A percentile compares a stretch with the other conserved stretches of the same genome.
phyloP scores from a whole-genome alignment of 1,284 basidiomycete species.

The Ceratobasidium sp. region DNA sequence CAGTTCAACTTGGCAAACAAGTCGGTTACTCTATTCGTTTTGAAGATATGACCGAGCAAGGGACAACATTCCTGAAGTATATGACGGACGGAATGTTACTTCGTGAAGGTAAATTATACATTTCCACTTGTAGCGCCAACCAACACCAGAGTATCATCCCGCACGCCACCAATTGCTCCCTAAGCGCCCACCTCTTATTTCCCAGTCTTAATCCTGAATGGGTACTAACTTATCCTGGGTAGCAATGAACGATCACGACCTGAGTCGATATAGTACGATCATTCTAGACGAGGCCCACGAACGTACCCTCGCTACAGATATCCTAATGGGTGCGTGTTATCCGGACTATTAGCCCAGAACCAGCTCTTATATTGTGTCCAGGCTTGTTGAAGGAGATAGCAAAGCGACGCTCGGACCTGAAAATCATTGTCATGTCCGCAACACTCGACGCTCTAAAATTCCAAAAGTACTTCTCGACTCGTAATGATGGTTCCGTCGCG shows the following conservation, averaged over 20 bases:
- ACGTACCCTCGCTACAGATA: conserved; percentile 97
- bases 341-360: not conserved
- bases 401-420: conserved; percentile 87
- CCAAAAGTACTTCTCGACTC: conserved; percentile 86
- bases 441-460: conserved; percentile 98
- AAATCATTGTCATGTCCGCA: conserved; percentile 98
- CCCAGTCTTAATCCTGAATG: no score
- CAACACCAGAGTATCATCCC: no score
- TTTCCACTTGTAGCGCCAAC: not conserved
- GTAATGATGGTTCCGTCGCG: conserved; percentile 65
- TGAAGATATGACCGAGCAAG: conserved; percentile 95
- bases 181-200: not conserved
- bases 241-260: conserved; percentile 95
- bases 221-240: conserved; percentile 77
- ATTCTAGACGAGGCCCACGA: conserved; percentile 99
- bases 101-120: conserved; percentile 27
- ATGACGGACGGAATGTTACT: conserved; percentile 97
- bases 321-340: conserved; percentile 90
- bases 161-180: not conserved
- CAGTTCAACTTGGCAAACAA: conserved; percentile 90
- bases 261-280: conserved; percentile 93
- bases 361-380: conserved; percentile 72
- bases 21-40: conserved; percentile 99
- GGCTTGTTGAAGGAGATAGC: conserved; percentile 85
- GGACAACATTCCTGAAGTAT: conserved; percentile 94